Evolutionary conservation across 805 yeast genomes (phyloP).

Genomic region (Candida pseudoglaebosa): DNA sequence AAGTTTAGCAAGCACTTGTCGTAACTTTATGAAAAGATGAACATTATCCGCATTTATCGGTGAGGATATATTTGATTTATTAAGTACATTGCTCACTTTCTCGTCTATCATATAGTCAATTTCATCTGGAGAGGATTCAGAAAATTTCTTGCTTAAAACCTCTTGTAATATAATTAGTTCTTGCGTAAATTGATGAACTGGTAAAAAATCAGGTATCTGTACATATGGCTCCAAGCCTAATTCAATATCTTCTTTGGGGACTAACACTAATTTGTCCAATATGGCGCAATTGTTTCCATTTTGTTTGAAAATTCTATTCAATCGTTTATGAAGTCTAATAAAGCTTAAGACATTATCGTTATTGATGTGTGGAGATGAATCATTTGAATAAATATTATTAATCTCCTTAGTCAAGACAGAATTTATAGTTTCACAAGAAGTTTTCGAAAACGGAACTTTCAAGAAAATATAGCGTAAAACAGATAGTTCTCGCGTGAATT

Average conservation of each 20-base stretch:
- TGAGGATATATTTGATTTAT: constrained; percentile 1
- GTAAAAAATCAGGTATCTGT: constrained; percentile 15
- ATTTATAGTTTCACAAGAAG: constrained; percentile 1
- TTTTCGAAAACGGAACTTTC: not conserved
- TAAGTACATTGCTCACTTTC: constrained; percentile 11
- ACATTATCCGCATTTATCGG: constrained; percentile 12
- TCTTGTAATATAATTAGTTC: constrained; percentile 7
- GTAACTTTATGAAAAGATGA: constrained; percentile 13
- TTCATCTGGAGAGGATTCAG: constrained; percentile 9
- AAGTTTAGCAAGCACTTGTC: constrained; percentile 19
- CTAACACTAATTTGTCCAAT: constrained; percentile 35
- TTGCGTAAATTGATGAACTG: constrained; percentile 10
- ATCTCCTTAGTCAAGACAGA: not conserved
- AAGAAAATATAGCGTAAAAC: constrained; percentile 6
- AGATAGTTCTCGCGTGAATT: constrained; percentile 3
- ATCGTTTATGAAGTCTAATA: constrained; percentile 15
- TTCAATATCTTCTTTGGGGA: not conserved
- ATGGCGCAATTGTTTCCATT: constrained; percentile 60
- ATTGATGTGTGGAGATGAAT: constrained; percentile 2
- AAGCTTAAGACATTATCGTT: constrained; percentile 11
- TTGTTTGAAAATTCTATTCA: constrained; percentile 31
- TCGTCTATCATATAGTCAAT: constrained; percentile 12
- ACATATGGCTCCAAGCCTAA: constrained; percentile 4
- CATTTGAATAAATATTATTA: constrained; percentile 4
- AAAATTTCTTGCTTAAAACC: constrained; percentile 6